Base-by-base conservation (phyloP, 768 basidiomycete species). In the Agrocybe pediades region DNA sequence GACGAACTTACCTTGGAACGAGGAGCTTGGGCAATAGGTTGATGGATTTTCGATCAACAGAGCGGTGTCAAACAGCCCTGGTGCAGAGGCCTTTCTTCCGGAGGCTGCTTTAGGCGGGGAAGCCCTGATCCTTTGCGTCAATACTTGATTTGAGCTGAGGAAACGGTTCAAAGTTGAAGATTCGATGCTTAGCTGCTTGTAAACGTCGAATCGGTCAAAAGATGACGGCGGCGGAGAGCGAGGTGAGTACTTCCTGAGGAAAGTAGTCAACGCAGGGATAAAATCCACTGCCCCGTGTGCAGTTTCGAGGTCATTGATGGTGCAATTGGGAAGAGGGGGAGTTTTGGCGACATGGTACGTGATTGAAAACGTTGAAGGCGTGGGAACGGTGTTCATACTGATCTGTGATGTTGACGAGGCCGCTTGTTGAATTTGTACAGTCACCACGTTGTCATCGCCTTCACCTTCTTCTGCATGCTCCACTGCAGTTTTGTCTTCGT, bases 201-300 rank as follows among this genome's bases (percentile, higher is more conserved):
- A 69, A 2, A 64, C 46, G 8, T 58, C 41, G 40, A 66, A 65
- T 6, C 49, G 40, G 49, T 24, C 41, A 3, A 27, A 25, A 27
- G 68, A 76, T 75, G 0, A n/a, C 36, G 2, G 59, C 54, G 9
- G 21, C 13, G 23, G 60, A 36, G 41, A 55, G 60, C 21, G 46
- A 24, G 48, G 19, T 42, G 20, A 51, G 13, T 40, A 27, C n/a
- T 54, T n/a, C n/a, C n/a, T n/a, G n/a, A n/a, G 52, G 20, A 23
- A 49, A 33, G 47, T 36, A 49, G 11, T 36, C 33, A 36, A 36
- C n/a, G n/a, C n/a, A 43, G 7, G 30, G 20, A 49, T 20, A 11
- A 46, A n/a, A 13, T 60, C 56, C 0, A 33, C 43, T 0, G 62
- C 55, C 19, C 54, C 43, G 25, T 51, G 62, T 13, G 62, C 57